Base-by-base conservation (phyloP, 305 asterid species). In the Stenogyne calaminthoides region DNA sequence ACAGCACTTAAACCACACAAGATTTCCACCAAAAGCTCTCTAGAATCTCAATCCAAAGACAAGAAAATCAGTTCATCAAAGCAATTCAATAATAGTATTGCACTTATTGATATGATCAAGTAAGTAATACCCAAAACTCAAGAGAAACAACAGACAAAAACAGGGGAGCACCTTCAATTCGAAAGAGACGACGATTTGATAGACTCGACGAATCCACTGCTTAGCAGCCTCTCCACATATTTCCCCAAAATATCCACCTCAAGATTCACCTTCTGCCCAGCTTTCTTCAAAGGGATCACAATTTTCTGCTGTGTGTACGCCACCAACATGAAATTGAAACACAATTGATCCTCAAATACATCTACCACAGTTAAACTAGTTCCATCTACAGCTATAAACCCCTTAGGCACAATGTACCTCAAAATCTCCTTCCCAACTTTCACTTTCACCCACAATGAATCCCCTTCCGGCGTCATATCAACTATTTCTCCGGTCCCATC, bases 161-260 rank as follows among this genome's bases (percentile, higher is more conserved):
- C 54, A 46, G 54, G 54, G 54, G 6, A 36, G 19, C 65, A 42
- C 74, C 76, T 84, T 67, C 40, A 71, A 64, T 63, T 75, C 36
- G 51, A 2, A 2, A 1, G 27, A 58, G 49, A 85, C 2, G 85
- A 76, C 1, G 86, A 76, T 74, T 78, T 87, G 64, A 83, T 77
- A n/a, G 89, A 73, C 52, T 86, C 87, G 14, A 85, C 82, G 51
- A 89, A 84, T 9, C 98, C 94, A 34, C 76, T 81, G 56, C 90
- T 78, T 15, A 94, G 88, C 78, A 89, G 77, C 88, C 96, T 87
- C 83, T 94, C 97, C 42, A 89, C 97, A 79, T 94, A 91, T 67
- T 94, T 94, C 62, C 98, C 98, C 90, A 94, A 64, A 47, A 94
- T 89, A 85, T 91, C 97, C 69, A 91, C 98, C 88, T 94, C 98